Evolutionary conservation across 768 basidiomycete genomes (phyloP).

Genomic region (Suillus spraguei): DNA sequence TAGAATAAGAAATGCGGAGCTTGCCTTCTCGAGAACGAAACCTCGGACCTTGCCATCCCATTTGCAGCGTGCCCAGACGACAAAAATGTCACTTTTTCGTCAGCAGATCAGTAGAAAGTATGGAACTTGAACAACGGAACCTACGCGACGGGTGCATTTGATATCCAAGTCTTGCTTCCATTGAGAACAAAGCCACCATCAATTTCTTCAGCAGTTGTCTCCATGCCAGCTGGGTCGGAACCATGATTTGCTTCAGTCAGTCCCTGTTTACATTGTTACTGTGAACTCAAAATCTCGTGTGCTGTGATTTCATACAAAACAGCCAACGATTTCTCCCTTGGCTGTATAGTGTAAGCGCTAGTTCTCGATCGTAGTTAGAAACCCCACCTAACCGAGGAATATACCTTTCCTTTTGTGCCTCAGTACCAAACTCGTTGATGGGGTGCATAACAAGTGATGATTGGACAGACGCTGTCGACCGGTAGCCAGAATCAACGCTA

Average conservation of each 20-base stretch:
- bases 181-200: slow-evolving; percentile 85
- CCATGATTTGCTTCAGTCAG: slow-evolving; percentile 97
- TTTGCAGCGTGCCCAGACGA: slow-evolving; percentile 93
- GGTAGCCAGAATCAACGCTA: slow-evolving; percentile 95
- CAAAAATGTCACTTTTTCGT: slow-evolving; percentile 72
- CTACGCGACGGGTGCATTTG: slow-evolving; percentile 89
- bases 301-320: slow-evolving; percentile 67
- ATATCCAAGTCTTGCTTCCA: slow-evolving; percentile 98
- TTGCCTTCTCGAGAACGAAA: slow-evolving; percentile 88
- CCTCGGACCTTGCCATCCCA: slow-evolving; percentile 93
- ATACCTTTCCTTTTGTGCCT: slow-evolving; percentile 89
- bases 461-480: slow-evolving; percentile 93
- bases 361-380: neutral
- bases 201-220: slow-evolving; percentile 83
- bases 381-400: slow-evolving; percentile 76
- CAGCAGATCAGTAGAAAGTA: slow-evolving; percentile 15
- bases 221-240: slow-evolving; percentile 98
- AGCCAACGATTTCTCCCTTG: slow-evolving; percentile 85
- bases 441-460: slow-evolving; percentile 97
- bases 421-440: slow-evolving; percentile 84
- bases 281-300: neutral
- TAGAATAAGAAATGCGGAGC: neutral
- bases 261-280: slow-evolving; percentile 52
- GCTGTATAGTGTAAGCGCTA: slow-evolving; percentile 44
- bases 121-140: slow-evolving; percentile 28